Conservation (phyloP, 352 stramenopile species). For the Globisporangium okanoganense region DNA sequence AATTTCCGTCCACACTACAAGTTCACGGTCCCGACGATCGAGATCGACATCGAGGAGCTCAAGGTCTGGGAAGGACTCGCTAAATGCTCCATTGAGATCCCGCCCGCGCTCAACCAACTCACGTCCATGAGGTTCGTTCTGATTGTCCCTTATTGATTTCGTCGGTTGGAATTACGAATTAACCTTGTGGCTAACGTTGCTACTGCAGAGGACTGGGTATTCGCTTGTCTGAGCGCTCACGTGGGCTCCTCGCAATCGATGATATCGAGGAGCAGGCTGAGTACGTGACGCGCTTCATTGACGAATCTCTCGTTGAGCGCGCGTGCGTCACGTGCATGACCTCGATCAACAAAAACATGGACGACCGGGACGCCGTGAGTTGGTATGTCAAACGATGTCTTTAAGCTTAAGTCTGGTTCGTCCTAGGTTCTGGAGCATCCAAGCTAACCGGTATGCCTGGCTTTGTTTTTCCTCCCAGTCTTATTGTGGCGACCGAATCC, state of each 20-base stretch:
- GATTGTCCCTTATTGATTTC: not conserved
- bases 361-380: conserved; percentile 74
- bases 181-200: not conserved
- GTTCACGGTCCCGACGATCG: conserved; percentile 80
- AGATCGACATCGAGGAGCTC: conserved; percentile 63
- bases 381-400: conserved; percentile 30
- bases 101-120: conserved; percentile 58
- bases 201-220: conserved; percentile 48
- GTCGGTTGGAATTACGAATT: no score
- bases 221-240: conserved; percentile 62
- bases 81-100: conserved; percentile 73
- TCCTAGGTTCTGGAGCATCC: no score
- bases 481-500: conserved; percentile 86
- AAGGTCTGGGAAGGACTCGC: conserved; percentile 67
- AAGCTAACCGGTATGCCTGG: not conserved
- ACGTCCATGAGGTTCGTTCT: conserved; percentile 42
- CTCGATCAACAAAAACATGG: conserved; percentile 87
- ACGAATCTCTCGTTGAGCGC: conserved; percentile 66
- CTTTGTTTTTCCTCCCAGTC: conserved; percentile 18
- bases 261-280: conserved; percentile 81
- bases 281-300: conserved; percentile 79
- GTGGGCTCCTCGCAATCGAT: conserved; percentile 72
- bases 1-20: conserved; percentile 91
- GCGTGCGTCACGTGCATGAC: conserved; percentile 86
- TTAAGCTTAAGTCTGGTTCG: no score